Conservation (phyloP, 257 asterid species). For the Petunia secreta region DNA sequence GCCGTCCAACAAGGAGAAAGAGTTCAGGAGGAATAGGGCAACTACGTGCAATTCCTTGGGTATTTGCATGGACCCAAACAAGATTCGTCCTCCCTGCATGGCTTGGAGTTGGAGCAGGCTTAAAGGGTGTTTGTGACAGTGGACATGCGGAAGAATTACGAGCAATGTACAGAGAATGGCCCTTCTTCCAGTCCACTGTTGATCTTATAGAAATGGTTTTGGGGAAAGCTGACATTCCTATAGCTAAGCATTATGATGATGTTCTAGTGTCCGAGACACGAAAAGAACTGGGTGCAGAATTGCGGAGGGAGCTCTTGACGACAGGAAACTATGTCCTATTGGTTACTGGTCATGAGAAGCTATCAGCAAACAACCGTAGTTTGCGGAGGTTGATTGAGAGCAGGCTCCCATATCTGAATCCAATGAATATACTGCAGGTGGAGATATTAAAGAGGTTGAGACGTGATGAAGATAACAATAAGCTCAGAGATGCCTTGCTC, state of each 20-base stretch:
- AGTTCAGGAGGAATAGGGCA: constrained; percentile 70
- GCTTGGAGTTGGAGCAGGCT: constrained; percentile 97
- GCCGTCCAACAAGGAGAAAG: constrained; percentile 92
- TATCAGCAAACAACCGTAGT: constrained; percentile 71
- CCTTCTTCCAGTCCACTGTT: constrained; percentile 84
- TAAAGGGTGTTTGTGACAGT: constrained; percentile 74
- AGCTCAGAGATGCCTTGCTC: constrained; percentile 83
- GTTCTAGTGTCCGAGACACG: constrained; percentile 75
- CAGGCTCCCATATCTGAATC: constrained; percentile 88
- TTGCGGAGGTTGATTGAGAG: constrained; percentile 82
- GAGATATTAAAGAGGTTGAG: constrained; percentile 89
- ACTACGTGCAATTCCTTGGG: constrained; percentile 93
- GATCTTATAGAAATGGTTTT: constrained; percentile 95
- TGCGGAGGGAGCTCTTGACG: constrained; percentile 73
- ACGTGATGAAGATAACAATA: constrained; percentile 66
- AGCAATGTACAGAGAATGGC: constrained; percentile 95
- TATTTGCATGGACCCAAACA: constrained; percentile 98
- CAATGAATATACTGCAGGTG: constrained; percentile 94
- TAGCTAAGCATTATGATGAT: constrained; percentile 86
- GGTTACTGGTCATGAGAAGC: constrained; percentile 80
- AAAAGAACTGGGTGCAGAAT: constrained; percentile 67
- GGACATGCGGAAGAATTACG: constrained; percentile 78
- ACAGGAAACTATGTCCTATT: constrained; percentile 68
- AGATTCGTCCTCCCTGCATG: constrained; percentile 93
- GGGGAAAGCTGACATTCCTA: constrained; percentile 83